Evolutionary conservation across 495 filamentous ascomycete species (phyloP).

Genomic region (Venustampulla echinocandica): DNA sequence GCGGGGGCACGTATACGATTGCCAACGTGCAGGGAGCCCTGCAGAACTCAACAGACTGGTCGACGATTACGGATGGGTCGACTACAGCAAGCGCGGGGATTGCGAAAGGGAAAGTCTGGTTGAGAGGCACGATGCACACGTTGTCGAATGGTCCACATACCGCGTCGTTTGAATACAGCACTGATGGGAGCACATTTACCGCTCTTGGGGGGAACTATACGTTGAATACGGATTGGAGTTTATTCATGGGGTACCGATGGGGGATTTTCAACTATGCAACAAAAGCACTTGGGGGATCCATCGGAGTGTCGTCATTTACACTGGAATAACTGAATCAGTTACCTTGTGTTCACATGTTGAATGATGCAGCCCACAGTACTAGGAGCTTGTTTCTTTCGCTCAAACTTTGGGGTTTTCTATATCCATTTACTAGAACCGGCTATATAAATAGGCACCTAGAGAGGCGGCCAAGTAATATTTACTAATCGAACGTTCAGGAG

Average conservation of each 20-base stretch:
- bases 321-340: not conserved
- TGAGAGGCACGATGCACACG: constrained; percentile 13
- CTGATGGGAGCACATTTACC: constrained; percentile 36
- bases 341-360: not conserved
- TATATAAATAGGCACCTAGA: no score
- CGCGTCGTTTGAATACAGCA: constrained; percentile 43
- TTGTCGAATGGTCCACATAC: constrained; percentile 14
- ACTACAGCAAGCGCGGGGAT: constrained; percentile 24
- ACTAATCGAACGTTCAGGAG: no score
- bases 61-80: constrained; percentile 11
- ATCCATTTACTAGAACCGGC: no score
- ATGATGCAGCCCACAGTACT: not conserved
- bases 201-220: constrained; percentile 32
- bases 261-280: constrained; percentile 52
- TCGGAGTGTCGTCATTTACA: not conserved
- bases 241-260: constrained; percentile 48
- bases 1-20: constrained; percentile 19
- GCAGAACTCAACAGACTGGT: constrained; percentile 19
- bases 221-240: constrained; percentile 39
- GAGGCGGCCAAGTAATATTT: no score
- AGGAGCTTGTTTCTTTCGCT: no score
- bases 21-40: constrained; percentile 18
- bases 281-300: constrained; percentile 36
- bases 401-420: no score
- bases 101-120: constrained; percentile 1